These are phyloP conservation scores for Cyclocybe cylindracea DNA, from an alignment of 768 basidiomycete species.

Conservation along the genomic window DNA sequence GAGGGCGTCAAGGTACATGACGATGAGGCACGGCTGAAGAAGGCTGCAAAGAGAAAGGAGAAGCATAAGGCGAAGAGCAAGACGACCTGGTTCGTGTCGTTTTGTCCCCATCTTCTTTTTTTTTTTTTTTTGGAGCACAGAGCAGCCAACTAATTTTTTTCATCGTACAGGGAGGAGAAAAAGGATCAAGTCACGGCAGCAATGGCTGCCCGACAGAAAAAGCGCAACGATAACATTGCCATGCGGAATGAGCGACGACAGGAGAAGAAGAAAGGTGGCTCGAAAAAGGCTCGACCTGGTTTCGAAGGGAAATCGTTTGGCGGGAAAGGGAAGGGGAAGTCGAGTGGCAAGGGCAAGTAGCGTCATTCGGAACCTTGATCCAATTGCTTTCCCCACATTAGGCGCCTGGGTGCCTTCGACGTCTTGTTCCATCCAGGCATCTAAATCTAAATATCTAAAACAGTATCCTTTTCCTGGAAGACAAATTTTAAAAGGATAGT, in stretches of 20 bases:
- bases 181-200: constrained; percentile 74
- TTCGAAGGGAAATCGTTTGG: constrained; percentile 82
- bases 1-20: constrained; percentile 93
- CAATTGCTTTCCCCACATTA: too few relatives aligned
- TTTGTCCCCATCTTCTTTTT: constrained; percentile 1
- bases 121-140: not conserved
- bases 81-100: constrained; percentile 72
- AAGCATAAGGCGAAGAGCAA: constrained; percentile 86
- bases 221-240: constrained; percentile 88
- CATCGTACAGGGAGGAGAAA: constrained; percentile 70
- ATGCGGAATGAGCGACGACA: constrained; percentile 77
- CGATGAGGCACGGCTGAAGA: constrained; percentile 83
- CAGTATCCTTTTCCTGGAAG: too few relatives aligned
- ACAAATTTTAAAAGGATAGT: too few relatives aligned
- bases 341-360: constrained; percentile 34
- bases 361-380: not conserved
- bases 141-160: not conserved
- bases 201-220: constrained; percentile 88
- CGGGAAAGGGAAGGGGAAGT: constrained; percentile 50
- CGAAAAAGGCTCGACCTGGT: constrained; percentile 72
- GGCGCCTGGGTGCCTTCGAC: too few relatives aligned
- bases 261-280: constrained; percentile 51
- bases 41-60: constrained; percentile 90
- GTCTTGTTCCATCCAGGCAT: too few relatives aligned
- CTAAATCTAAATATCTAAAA: too few relatives aligned